Base-by-base conservation (phyloP, 73 alveolate genomes). In the Blepharisma stoltei region DNA sequence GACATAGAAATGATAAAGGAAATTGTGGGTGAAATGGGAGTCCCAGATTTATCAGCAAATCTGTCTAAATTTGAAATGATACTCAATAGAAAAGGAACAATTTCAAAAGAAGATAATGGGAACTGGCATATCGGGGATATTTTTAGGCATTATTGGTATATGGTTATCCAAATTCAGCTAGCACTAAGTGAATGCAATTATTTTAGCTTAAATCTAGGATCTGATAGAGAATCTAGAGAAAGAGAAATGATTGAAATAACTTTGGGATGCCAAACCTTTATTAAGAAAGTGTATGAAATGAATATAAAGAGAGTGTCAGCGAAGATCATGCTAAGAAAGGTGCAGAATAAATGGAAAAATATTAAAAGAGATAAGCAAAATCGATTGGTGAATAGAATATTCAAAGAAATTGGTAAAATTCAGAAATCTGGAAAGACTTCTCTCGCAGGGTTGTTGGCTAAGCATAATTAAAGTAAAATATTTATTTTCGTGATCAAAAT, bases 61-160 rank as follows among this genome's bases (percentile, higher is more conserved):
- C 14, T 60, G 0, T 8, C 38, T 60, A 60, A 60, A 18, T 25
- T 60, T 8, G 73, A 60, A 60, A 18, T 20, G 38, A 60, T 60
- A 14, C 45, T 60, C 2, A 60, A 60, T 25, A n/a, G 46, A n/a
- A 60, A 60, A 38, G 14, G 23, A 14, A n/a, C 14, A 38, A 2
- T 25, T 60, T 9, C 23, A 9, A 32, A 32, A 32, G 73, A 60
- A 18, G 73, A 60, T 2, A 8, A 14, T 60, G 23, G 23, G 23
- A n/a, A 14, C 23, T 60, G 73, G 73, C 14, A 60, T 25, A 14
- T 60, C 2, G 73, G 46, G 14, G 73, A 60, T 60, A 25, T 25
- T 1, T 60, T 60, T 60, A 60, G 23, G 23, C 73, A 60, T n/a
- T 60, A 14, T 60, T 60, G 73, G 73, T 11, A 14, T 60, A 11